Base-by-base conservation (phyloP, 495 filamentous ascomycete species). In the Aspergillus funiculosus region DNA sequence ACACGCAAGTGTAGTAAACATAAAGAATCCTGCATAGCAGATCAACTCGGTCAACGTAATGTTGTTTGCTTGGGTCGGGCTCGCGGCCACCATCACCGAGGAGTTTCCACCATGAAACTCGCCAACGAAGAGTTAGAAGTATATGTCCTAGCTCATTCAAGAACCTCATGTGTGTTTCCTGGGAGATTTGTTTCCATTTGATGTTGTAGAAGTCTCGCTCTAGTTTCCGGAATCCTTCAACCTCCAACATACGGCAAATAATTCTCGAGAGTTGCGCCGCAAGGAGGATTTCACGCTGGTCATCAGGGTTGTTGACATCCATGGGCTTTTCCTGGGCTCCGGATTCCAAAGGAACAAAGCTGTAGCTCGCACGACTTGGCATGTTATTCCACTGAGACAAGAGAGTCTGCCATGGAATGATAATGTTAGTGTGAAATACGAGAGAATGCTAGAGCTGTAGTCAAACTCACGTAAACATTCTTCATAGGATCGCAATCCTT, bases 331-430 rank as follows among this genome's bases (percentile, higher is more conserved):
- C 69, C 35, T 64, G 42, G 27, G 48, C 56, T 5, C 43, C 57
- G 7, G 50, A 40, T 25, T 71, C 62, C 1, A 67, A 43, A 1
- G 65, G 58, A 3, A 74, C 62, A 32, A 72, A 63, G 22, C 64
- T 68, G 45, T 75, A 75, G 30, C 62, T 58, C 7, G 71, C 71
- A 17, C 72, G 68, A 39, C 71, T 74, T 8, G 72, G 72, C 72
- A 75, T 75, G 52, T 73, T 72, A 52, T 74, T 74, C 71, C 71
- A 74, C 39, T 62, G 62, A 9, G 69, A 71, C 9, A 73, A 69
- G 4, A 69, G 53, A 31, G 69, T 59, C 72, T 75, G 34, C 11
- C 3, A 13, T 19, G 1, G 18, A 24, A 11, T 18, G 32, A 47
- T 21, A n/a, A 52, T 17, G 40, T 55, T 14, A 60, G 46, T 27